A percentile compares a stretch with the other conserved stretches of the same genome.
phyloP scores from a whole-genome alignment of 768 basidiomycete species.

The Coprinopsis sp. region DNA sequence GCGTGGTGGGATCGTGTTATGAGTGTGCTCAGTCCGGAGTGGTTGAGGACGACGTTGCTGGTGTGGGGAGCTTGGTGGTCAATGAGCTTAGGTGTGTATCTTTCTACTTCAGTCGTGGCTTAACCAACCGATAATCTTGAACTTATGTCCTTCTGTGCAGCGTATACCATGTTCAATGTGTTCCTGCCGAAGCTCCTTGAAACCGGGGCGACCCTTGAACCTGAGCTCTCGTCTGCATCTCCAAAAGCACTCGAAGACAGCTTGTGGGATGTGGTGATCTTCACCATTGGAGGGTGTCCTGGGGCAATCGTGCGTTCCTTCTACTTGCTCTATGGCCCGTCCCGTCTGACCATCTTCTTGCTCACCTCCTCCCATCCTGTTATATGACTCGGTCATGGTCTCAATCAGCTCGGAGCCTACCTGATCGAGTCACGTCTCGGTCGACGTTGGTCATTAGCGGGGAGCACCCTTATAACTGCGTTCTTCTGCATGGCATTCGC shows the following conservation, averaged over 20 bases:
- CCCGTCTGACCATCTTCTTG: background rate
- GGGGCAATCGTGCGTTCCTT: constrained; percentile 64
- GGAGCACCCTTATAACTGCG: constrained; percentile 72
- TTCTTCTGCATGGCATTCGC: constrained; percentile 70
- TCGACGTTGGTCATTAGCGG: constrained; percentile 65
- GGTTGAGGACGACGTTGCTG: constrained; percentile 70
- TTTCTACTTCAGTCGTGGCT: background rate
- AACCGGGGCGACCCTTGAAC: constrained; percentile 32
- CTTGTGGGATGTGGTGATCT: constrained; percentile 83
- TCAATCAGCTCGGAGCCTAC: constrained; percentile 71
- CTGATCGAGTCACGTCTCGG: constrained; percentile 71
- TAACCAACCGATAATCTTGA: constrained; percentile 3
- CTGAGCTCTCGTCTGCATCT: constrained; percentile 12
- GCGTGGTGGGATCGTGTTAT: constrained; percentile 67
- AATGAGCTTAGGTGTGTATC: constrained; percentile 66
- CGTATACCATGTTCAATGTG: constrained; percentile 91
- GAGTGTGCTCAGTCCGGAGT: constrained; percentile 71
- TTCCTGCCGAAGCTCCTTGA: constrained; percentile 86
- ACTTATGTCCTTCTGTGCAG: constrained; percentile 29
- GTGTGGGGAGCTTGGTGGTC: constrained; percentile 77
- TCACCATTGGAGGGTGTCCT: constrained; percentile 79
- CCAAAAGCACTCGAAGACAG: constrained; percentile 53
- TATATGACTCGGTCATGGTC: background rate
- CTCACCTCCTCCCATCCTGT: background rate
- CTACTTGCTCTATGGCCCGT: constrained; percentile 6